Evolutionary conservation across 225 moss, liverwort and hornwort genomes (phyloP), one percentile per base, ranked within the genome.

Genomic region (Sphagnum contortum): DNA sequence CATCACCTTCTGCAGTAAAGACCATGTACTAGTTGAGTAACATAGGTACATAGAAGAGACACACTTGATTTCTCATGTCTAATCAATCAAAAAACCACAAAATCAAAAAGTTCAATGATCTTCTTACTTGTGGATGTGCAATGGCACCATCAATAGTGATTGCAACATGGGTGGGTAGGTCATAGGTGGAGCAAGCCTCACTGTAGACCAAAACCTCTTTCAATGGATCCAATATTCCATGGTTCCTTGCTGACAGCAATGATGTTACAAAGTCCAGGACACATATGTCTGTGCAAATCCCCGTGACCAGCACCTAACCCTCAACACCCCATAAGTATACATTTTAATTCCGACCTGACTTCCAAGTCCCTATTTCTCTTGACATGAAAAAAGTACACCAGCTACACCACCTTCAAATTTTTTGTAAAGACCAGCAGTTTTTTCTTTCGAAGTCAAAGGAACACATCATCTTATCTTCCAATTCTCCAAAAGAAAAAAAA

Each of bases 221-320:
- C 44, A 96, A 64, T 5, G 95, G 92, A 64, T 70, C 63, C 55
- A 90, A 12, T 70, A 96, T 92, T 12, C 71, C 88, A 78, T 87
- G 90, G 64, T 92, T 96, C 60, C 81, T 87, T 8, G 90, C 96
- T 3, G 92, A 90, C 75, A 96, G 55, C 56, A 71, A 61, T 47
- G 90, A 70, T 63, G 75, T 3, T 12, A 87, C 88, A 63, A 96
- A 88, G 74, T 96, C 92, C 81, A 96, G 60, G 12, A 96, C 96
- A 48, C 96, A 96, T 44, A 96, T 68, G 60, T 96, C 87, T 67
- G 92, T 96, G 79, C 96, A 96, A 59, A 92, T 85, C 6, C 92
- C 96, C 57, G 92, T 84, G 61, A 92, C 88, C 59, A 92, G 67
- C 13, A 92, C 70, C 94, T 95, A 74, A 66, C 69, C 69, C 49